Evolutionary conservation across 148 eudicot species (phyloP), one percentile per base, ranked within the genome.

Genomic region (Chenopodium quinoa): DNA sequence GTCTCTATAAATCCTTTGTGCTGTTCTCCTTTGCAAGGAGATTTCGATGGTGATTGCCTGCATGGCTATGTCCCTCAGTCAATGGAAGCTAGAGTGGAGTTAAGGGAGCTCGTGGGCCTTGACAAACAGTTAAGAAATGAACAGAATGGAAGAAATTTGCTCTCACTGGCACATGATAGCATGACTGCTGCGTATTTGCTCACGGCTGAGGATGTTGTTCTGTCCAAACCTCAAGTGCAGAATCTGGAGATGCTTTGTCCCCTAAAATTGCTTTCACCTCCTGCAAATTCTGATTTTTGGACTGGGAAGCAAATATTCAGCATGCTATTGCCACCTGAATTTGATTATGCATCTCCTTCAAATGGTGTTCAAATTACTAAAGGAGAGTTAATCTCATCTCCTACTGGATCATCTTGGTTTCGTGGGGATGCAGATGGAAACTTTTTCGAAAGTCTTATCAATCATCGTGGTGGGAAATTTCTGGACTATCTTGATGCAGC

Each of bases 41-140:
- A 96, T 83, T 96, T 96, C 72, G 99, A 96, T 65, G 99, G 99
- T 50, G 99, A 96, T 79, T 92, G 98, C 83, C 89, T 93, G 76
- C 99, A 96, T 74, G 99, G 98, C 7, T 96, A 87, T 73, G 88
- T 96, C 72, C 96, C 99, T 67, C 98, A 96, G 75, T 92, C 98
- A 8, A 80, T 92, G n/a, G 90, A 89, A 22, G 78, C 92, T 14
- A 82, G 97, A 77, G 87, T 90, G 31, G 99, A 96, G 89, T 93
- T 96, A n/a, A 85, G 75, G 25, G 98, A 96, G 87, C 95, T 96
- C 46, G 98, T 93, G 79, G 91, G 91, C 27, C 80, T 96, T 73
- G 88, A 89, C 75, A 87, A 75, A 73, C 99, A 96, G 80, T 47
- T 93, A 71, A 82, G 83, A 46, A 89, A 96, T 85, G 93, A 88